Evolutionary conservation across 495 filamentous ascomycete species (phyloP).

Genomic region (Penicillium nucicola): DNA sequence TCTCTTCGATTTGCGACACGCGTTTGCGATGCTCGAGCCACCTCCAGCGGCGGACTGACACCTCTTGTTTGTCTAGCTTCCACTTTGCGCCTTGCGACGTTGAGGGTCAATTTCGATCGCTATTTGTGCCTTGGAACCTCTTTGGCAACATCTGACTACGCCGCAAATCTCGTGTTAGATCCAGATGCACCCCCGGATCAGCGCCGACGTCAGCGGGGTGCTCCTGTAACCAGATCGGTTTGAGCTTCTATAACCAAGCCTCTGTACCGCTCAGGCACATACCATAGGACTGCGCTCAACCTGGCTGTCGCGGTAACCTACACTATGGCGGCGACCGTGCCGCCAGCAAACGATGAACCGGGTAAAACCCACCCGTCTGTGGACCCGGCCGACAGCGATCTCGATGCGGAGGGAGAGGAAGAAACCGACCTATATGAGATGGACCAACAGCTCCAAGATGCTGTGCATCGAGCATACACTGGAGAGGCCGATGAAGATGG

Average conservation of each 20-base stretch:
- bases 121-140: not conserved
- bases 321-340: conserved; percentile 49
- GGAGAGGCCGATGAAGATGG: conserved; percentile 45
- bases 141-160: not conserved
- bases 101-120: not conserved
- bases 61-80: conserved; percentile 16
- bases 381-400: conserved; percentile 45
- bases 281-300: conserved; percentile 20
- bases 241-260: conserved; percentile 9
- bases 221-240: conserved; percentile 19
- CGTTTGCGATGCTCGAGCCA: conserved; percentile 17
- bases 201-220: conserved; percentile 31
- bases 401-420: conserved; percentile 53
- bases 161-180: conserved; percentile 4
- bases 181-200: conserved; percentile 28
- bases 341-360: conserved; percentile 39
- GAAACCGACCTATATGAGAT: conserved; percentile 47
- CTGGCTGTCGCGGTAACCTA: conserved; percentile 46
- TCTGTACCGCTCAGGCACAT: conserved; percentile 7
- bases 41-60: conserved; percentile 17
- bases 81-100: conserved; percentile 13
- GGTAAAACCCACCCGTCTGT: conserved; percentile 31
- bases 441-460: conserved; percentile 47
- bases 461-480: conserved; percentile 52
- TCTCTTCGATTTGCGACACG: conserved; percentile 19